A percentile compares a stretch with the other conserved stretches of the same genome.
Conservation (phyloP, 192 early-diverging fungal genomes). For the Coemansia sp. region DNA sequence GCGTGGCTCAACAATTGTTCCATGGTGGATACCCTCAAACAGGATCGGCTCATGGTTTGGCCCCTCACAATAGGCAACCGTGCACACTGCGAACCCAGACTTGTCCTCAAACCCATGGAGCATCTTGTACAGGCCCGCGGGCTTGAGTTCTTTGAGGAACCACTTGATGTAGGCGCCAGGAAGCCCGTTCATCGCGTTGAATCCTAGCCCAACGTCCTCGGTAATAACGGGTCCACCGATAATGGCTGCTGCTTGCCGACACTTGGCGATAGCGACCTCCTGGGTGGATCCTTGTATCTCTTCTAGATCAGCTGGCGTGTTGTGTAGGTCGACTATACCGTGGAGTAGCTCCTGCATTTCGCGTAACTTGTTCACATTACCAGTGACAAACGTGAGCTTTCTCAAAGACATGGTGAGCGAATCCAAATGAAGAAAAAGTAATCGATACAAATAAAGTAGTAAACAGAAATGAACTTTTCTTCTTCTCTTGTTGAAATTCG, state of each 20-base stretch:
- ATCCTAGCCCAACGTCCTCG: conserved; percentile 95
- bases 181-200: conserved; percentile 91
- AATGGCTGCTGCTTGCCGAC: conserved; percentile 69
- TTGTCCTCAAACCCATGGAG: conserved; percentile 88
- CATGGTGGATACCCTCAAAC: conserved; percentile 86
- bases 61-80: conserved; percentile 85
- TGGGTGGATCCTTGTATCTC: conserved; percentile 89
- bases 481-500: neutral
- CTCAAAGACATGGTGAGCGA: conserved; percentile 34
- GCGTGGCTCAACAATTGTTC: conserved; percentile 83
- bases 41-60: conserved; percentile 80
- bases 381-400: conserved; percentile 85
- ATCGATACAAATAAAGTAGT: neutral
- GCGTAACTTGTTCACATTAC: conserved; percentile 94
- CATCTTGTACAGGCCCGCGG: conserved; percentile 79
- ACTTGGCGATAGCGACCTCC: conserved; percentile 83
- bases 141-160: conserved; percentile 85
- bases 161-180: conserved; percentile 94
- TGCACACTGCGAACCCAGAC: conserved; percentile 88
- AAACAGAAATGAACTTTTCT: neutral
- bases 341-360: conserved; percentile 87
- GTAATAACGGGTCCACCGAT: conserved; percentile 79
- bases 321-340: conserved; percentile 66
- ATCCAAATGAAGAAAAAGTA: neutral
- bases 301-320: conserved; percentile 79